Conservation (phyloP, 148 eudicot species). For the Gaultheria prostrata region DNA sequence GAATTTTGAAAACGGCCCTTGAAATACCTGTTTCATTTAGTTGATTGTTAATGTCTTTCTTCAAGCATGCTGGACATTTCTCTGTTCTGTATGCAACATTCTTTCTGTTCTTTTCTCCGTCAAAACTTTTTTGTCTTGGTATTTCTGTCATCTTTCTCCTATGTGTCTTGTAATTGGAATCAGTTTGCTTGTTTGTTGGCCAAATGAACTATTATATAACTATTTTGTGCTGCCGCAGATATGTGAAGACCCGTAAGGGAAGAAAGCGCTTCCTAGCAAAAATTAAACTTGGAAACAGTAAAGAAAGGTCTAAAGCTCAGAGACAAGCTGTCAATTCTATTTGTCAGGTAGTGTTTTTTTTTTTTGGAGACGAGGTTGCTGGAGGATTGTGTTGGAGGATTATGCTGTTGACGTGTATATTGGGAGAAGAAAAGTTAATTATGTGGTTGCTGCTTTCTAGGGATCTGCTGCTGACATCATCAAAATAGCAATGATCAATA, state of each 20-base stretch:
- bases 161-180: neutral
- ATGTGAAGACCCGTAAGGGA: constrained; percentile 81
- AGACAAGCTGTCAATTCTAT: constrained; percentile 99
- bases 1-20: neutral
- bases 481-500: constrained; percentile 86
- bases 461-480: constrained; percentile 99
- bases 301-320: constrained; percentile 94
- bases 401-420: neutral
- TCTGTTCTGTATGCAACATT: neutral
- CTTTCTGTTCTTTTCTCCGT: neutral
- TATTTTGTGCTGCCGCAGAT: constrained; percentile 41
- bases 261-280: constrained; percentile 90
- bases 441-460: constrained; percentile 31
- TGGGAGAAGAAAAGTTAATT: constrained; percentile 2
- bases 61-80: neutral
- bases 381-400: neutral
- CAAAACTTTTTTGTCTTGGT: neutral
- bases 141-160: neutral
- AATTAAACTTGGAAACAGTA: constrained; percentile 67
- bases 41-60: neutral
- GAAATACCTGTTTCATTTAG: neutral
- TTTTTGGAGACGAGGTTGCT: neutral
- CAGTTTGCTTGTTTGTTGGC: neutral
- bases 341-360: constrained; percentile 64
- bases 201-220: neutral